Evolutionary conservation across 139 green algal species (phyloP).

Genomic region (Bryopsis sp.): DNA sequence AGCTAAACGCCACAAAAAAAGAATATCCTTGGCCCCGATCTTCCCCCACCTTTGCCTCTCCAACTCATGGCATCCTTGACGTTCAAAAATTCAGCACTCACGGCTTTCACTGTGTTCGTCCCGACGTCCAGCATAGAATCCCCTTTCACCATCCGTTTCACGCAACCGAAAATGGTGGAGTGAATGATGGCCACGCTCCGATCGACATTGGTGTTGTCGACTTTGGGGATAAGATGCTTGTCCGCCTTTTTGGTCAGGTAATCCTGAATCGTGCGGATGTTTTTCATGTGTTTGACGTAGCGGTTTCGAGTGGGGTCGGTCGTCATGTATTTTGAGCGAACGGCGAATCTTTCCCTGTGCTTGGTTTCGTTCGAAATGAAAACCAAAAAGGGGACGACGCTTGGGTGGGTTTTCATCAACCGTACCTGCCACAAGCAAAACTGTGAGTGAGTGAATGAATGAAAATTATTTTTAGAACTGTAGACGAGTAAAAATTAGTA

Average conservation of each 20-base stretch:
- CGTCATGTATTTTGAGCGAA: slow-evolving; percentile 93
- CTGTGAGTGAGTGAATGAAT: no score
- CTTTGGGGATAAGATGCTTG: slow-evolving; percentile 62
- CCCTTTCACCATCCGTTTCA: slow-evolving; percentile 32
- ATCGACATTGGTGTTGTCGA: slow-evolving; percentile 94
- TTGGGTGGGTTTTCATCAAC: slow-evolving; percentile 25
- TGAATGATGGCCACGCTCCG: slow-evolving; percentile 80
- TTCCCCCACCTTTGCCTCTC: slow-evolving; percentile 14
- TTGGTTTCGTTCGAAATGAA: slow-evolving; percentile 83
- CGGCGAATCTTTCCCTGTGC: slow-evolving; percentile 86
- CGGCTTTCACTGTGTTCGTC: slow-evolving; percentile 23
- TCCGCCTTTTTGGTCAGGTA: slow-evolving; percentile 66
- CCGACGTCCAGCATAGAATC: slow-evolving; percentile 30
- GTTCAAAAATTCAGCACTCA: slow-evolving; percentile 30
- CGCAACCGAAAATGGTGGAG: slow-evolving; percentile 55
- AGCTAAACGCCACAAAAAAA: not conserved
- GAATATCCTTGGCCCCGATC: not conserved
- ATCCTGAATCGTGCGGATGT: slow-evolving; percentile 80
- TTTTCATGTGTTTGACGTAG: slow-evolving; percentile 76
- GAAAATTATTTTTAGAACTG: no score
- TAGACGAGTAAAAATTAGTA: no score
- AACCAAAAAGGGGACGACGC: slow-evolving; percentile 83
- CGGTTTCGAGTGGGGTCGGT: slow-evolving; percentile 65
- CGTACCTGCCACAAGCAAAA: no score
- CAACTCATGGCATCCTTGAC: not conserved